Evolutionary conservation across 805 yeast species (phyloP).

Genomic region (Yamadazyma paraphyllophila): DNA sequence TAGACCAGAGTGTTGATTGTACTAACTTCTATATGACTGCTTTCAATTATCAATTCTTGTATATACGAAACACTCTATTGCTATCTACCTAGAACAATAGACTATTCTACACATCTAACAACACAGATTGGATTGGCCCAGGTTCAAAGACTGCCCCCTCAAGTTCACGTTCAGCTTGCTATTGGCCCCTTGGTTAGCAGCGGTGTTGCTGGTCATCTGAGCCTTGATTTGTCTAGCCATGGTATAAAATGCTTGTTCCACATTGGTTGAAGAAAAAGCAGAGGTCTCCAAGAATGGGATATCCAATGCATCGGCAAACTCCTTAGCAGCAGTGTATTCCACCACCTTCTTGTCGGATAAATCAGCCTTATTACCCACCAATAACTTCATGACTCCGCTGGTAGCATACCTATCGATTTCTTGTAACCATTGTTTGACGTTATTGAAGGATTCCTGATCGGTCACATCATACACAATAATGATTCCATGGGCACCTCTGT

Average conservation of each 20-base stretch:
- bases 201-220: slow-evolving; percentile 68
- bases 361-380: slow-evolving; percentile 97
- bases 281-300: slow-evolving; percentile 96
- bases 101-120: slow-evolving; percentile 25
- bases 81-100: not conserved
- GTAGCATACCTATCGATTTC: slow-evolving; percentile 98
- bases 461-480: slow-evolving; percentile 97
- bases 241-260: slow-evolving; percentile 96
- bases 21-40: too few relatives aligned
- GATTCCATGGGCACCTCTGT: slow-evolving; percentile 98
- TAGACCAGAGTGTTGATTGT: too few relatives aligned
- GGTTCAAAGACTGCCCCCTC: slow-evolving; percentile 59
- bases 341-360: slow-evolving; percentile 91
- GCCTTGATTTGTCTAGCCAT: slow-evolving; percentile 99
- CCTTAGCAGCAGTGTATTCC: slow-evolving; percentile 93
- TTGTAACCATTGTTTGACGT: slow-evolving; percentile 97
- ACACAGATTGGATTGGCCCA: slow-evolving; percentile 38
- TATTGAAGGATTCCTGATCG: slow-evolving; percentile 93
- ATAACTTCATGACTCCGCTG: slow-evolving; percentile 91
- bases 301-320: slow-evolving; percentile 92
- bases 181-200: slow-evolving; percentile 41
- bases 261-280: slow-evolving; percentile 92
- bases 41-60: too few relatives aligned
- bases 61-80: too few relatives aligned
- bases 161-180: slow-evolving; percentile 65